Conservation (phyloP, 768 basidiomycete species). For the Rhodotorula babjevae region DNA sequence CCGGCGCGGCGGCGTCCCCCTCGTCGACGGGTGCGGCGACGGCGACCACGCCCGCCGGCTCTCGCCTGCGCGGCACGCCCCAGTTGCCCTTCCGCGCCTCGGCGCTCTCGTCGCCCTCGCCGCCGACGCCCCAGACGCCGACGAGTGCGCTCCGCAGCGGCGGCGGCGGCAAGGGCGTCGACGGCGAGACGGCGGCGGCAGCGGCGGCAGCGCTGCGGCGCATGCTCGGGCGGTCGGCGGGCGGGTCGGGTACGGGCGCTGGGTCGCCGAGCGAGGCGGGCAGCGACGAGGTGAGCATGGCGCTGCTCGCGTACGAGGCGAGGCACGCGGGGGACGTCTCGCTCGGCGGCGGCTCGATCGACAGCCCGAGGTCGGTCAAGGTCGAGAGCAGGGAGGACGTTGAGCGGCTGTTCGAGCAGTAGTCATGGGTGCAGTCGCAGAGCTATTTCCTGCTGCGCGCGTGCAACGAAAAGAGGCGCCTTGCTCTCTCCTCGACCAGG, state of each 20-base stretch:
- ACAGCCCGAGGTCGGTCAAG: constrained; percentile 4
- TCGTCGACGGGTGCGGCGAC: not conserved
- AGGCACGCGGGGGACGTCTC: constrained; percentile 8
- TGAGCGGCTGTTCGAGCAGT: not conserved
- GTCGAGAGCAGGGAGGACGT: constrained; percentile 20
- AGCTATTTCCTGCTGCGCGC: too few relatives aligned
- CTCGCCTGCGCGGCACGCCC: not conserved
- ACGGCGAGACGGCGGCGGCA: not conserved
- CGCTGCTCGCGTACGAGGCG: constrained; percentile 28
- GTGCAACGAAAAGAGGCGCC: not conserved
- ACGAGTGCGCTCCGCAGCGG: not conserved
- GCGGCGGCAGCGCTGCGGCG: not conserved
- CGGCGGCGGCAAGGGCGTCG: not conserved
- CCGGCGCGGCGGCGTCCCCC: not conserved
- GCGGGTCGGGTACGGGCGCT: not conserved
- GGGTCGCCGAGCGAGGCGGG: not conserved
- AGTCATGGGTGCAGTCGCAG: too few relatives aligned
- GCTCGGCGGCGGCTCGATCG: too few relatives aligned
- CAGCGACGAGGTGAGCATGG: constrained; percentile 1
- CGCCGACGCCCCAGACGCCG: constrained; percentile 30
- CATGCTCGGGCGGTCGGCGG: not conserved
- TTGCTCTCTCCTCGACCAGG: too few relatives aligned
- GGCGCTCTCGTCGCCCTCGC: not conserved
- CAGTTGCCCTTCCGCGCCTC: constrained; percentile 29
- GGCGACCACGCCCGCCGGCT: not conserved